Percentiles rank a stretch among this genome's conserved stretches.
Conservation (phyloP, 139 green algal species). For the Chlamydomonas sphaeroides region DNA sequence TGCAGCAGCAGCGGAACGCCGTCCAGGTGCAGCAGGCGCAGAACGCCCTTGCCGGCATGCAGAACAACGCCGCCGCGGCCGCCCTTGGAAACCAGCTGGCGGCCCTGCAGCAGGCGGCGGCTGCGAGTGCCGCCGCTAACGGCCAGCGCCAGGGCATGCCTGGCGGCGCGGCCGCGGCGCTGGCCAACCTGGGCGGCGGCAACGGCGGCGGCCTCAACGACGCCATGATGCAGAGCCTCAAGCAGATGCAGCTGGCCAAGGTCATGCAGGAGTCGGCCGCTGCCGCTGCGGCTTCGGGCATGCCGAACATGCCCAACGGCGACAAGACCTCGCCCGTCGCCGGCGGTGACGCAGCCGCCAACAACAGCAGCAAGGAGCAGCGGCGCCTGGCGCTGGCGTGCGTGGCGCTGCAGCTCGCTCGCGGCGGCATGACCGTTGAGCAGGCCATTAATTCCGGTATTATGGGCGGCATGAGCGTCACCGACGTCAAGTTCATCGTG, state of each 20-base stretch:
- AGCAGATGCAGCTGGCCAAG: conserved; percentile 42
- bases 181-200: not conserved
- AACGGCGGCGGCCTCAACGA: conserved; percentile 11
- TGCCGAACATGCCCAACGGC: not conserved
- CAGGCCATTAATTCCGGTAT: conserved; percentile 65
- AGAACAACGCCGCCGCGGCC: not conserved
- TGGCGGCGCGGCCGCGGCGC: not conserved
- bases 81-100: conserved; percentile 9
- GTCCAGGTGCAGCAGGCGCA: conserved; percentile 43
- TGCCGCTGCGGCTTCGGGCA: not conserved
- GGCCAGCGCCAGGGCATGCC: not conserved
- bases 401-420: conserved; percentile 59
- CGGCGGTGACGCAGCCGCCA: not conserved
- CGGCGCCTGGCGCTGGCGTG: conserved; percentile 59
- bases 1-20: conserved; percentile 31
- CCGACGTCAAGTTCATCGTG: conserved; percentile 61
- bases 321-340: not conserved
- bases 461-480: conserved; percentile 65
- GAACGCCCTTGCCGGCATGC: not conserved
- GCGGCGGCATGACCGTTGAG: conserved; percentile 53
- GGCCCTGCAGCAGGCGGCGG: conserved; percentile 32
- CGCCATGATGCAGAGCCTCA: conserved; percentile 11
- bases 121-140: conserved; percentile 23
- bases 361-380: conserved; percentile 50
- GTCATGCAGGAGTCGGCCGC: conserved; percentile 10